These are phyloP conservation scores for Ascochyta clinopodiicola DNA, from an alignment of 2,329 filamentous ascomycete species.

Conservation along the genomic window DNA sequence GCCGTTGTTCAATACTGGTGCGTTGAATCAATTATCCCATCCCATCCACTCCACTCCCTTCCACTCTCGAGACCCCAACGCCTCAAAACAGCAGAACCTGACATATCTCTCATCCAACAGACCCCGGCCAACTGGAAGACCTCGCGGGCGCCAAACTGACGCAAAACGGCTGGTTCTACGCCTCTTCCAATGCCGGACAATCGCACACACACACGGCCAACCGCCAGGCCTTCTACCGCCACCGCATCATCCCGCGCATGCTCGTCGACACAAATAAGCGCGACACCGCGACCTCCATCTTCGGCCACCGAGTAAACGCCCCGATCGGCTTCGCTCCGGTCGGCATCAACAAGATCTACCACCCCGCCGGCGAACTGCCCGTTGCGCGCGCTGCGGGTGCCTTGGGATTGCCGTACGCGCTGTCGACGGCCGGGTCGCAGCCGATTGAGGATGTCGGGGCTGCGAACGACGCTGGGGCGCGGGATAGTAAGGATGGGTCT, in stretches of 20 bases:
- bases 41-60: too few relatives aligned
- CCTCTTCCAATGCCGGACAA: conserved; percentile 63
- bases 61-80: too few relatives aligned
- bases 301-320: conserved; percentile 64
- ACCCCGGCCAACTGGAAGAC: conserved; percentile 66
- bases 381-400: conserved; percentile 67
- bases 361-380: conserved; percentile 63
- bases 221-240: conserved; percentile 68
- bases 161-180: conserved; percentile 65
- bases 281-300: conserved; percentile 65
- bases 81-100: too few relatives aligned
- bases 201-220: conserved; percentile 63
- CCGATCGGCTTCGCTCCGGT: conserved; percentile 71
- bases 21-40: background rate
- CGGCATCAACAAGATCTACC: conserved; percentile 71
- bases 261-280: conserved; percentile 66
- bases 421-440: conserved; percentile 64
- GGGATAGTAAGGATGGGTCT: background rate
- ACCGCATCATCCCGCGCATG: conserved; percentile 67
- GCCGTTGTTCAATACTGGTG: conserved; percentile 61
- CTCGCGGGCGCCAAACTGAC: conserved; percentile 63
- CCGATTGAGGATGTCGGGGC: conserved; percentile 64
- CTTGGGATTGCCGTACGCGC: conserved; percentile 64
- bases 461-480: conserved; percentile 57
- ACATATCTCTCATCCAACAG: conserved; percentile 31